Percentiles rank a stretch among this genome's conserved stretches.
Evolutionary conservation across 352 stramenopile genomes (phyloP).

Genomic region (Phytophthora melonis): DNA sequence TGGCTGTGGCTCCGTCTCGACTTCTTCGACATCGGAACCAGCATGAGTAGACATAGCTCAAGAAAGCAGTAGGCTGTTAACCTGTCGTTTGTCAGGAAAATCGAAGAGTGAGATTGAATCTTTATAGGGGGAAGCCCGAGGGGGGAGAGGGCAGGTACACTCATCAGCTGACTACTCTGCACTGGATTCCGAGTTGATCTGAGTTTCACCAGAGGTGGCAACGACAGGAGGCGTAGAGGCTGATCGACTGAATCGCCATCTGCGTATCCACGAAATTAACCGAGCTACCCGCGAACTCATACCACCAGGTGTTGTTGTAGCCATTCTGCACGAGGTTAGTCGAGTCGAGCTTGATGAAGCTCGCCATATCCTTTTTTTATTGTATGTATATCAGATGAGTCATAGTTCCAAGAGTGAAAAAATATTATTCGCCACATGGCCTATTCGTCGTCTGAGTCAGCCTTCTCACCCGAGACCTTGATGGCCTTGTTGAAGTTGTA

Average conservation of each 20-base stretch:
- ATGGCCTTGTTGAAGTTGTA: constrained; percentile 18
- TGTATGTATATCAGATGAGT: constrained; percentile 17
- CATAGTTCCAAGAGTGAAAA: constrained; percentile 8
- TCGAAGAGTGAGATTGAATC: too few species aligned
- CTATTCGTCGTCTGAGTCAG: background rate
- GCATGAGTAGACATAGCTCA: too few species aligned
- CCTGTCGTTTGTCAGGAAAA: too few species aligned
- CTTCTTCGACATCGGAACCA: too few species aligned
- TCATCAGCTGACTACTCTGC: too few species aligned
- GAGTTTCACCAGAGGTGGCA: too few species aligned
- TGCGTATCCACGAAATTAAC: constrained; percentile 9
- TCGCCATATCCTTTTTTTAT: constrained; percentile 12
- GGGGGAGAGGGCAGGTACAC: too few species aligned
- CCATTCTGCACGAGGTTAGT: constrained; percentile 21
- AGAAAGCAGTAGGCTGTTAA: too few species aligned
- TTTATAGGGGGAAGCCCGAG: too few species aligned
- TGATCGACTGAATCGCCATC: background rate
- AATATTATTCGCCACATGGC: background rate
- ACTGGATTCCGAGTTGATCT: too few species aligned
- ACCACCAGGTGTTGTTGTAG: constrained; percentile 15
- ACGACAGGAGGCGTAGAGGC: background rate
- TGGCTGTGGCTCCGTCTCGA: too few species aligned
- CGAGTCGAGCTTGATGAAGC: constrained; percentile 22
- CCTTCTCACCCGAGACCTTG: background rate
- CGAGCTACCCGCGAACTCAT: constrained; percentile 1